Evolutionary conservation across 495 filamentous ascomycete species (phyloP).

Genomic region (Geopyxis carbonaria): DNA sequence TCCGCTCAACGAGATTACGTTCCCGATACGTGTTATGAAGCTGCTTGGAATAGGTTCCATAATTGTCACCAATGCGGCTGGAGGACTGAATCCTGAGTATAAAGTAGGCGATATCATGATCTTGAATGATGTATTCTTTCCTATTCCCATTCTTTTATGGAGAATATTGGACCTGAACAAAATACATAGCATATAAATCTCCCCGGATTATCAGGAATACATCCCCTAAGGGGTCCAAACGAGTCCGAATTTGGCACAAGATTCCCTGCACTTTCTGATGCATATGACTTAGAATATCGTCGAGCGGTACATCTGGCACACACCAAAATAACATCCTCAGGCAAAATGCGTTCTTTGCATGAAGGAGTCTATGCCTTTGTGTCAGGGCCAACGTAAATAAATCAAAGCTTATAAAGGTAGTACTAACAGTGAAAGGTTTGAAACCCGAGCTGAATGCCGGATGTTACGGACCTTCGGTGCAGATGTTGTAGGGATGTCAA

Average conservation of each 20-base stretch:
- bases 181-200: conserved; percentile 48
- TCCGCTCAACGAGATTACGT: conserved; percentile 48
- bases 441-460: conserved; percentile 61
- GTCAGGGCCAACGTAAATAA: conserved; percentile 49
- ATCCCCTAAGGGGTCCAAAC: conserved; percentile 60
- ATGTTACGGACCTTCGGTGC: conserved; percentile 50
- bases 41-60: conserved; percentile 47
- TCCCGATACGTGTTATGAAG: conserved; percentile 54
- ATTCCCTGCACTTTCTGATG: conserved; percentile 58
- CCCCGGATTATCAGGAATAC: conserved; percentile 48
- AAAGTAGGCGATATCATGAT: conserved; percentile 55
- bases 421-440: no score
- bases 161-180: no score
- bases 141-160: neutral
- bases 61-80: conserved; percentile 61
- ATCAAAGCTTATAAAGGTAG: conserved; percentile 25
- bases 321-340: conserved; percentile 28
- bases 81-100: conserved; percentile 52
- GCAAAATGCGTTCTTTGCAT: conserved; percentile 31
- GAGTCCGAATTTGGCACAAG: conserved; percentile 48
- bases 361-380: conserved; percentile 67
- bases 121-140: conserved; percentile 44
- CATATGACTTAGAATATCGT: conserved; percentile 55
- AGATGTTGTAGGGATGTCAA: conserved; percentile 65
- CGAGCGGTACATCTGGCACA: conserved; percentile 44